Base-by-base conservation (phyloP, 306 rosid species). In the Vigna hirtella region DNA sequence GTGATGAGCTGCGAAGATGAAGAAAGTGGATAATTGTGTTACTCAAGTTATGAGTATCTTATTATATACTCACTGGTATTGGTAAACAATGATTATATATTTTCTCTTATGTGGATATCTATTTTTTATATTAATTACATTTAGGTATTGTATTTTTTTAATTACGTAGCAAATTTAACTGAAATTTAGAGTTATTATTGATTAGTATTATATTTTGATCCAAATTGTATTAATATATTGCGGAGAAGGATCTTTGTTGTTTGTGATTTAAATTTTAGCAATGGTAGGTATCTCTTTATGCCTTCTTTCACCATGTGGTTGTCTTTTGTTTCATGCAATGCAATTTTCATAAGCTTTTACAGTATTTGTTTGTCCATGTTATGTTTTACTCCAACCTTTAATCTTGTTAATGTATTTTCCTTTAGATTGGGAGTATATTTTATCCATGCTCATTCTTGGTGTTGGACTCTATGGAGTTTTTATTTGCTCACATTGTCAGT, bases 391-490 rank as follows among this genome's bases (percentile, higher is more conserved):
- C 24, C 42, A 18, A 76, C 68, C 36, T 34, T 52, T 48, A 26
- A 43, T 73, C 72, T 18, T 66, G 40, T 67, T 26, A 3, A 9
- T 83, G 28, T 71, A 24, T 69, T 65, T 81, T 57, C 16, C 56
- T 61, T 74, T 77, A 93, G 98, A 95, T 93, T 83, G 99, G 96
- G 79, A 90, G 30, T 83, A 84, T 86, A 70, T 93, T 95, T 79
- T 93, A 93, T 80, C 97, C 91, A 67, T 93, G 98, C 84, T 95
- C 99, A 63, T 95, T 95, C 76, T 26, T 88, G 63, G 99, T 95
- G 61, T 82, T 95, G 56, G 99, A 95, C 84, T 74, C 96, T 74
- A 95, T 95, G 93, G 99, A 95, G 73, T 95, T 95, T 76, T 96
- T 93, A 71, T 95, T 95, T 77, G 98, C 97, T 63, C 78, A 74